Evolutionary conservation across 2,329 filamentous ascomycete genomes (phyloP).

Genomic region (Fusarium praegraminearum): DNA sequence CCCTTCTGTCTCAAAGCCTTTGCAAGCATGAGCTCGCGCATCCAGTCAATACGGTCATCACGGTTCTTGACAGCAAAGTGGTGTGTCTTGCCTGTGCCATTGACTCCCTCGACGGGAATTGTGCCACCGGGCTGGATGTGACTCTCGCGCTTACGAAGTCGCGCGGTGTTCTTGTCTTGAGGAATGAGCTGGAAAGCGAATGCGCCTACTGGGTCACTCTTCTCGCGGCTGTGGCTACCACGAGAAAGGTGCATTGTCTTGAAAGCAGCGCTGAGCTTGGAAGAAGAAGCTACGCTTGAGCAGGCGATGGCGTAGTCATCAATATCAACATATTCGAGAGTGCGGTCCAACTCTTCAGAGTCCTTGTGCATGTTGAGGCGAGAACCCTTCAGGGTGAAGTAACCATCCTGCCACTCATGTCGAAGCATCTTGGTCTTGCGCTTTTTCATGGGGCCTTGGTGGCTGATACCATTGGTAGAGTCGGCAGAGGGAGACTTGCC

Average conservation of each 20-base stretch:
- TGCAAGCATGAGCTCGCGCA: slow-evolving; percentile 91
- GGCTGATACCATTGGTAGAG: slow-evolving; percentile 68
- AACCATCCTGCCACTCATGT: slow-evolving; percentile 93
- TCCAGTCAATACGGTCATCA: slow-evolving; percentile 97
- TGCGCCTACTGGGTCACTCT: slow-evolving; percentile 71
- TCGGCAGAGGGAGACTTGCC: slow-evolving; percentile 48
- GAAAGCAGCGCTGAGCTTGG: slow-evolving; percentile 88
- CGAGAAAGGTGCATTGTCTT: slow-evolving; percentile 78
- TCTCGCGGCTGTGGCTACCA: slow-evolving; percentile 60
- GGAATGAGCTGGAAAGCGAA: slow-evolving; percentile 91
- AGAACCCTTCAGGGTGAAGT: slow-evolving; percentile 85
- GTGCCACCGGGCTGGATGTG: slow-evolving; percentile 52
- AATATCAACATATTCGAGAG: slow-evolving; percentile 85
- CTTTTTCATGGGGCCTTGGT: slow-evolving; percentile 94
- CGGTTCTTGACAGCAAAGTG: slow-evolving; percentile 91
- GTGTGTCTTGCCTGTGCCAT: slow-evolving; percentile 83
- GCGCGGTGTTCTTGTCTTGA: slow-evolving; percentile 67
- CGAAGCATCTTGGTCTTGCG: slow-evolving; percentile 89
- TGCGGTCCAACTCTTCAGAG: slow-evolving; percentile 61
- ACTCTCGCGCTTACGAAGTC: slow-evolving; percentile 67
- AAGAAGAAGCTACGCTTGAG: slow-evolving; percentile 78
- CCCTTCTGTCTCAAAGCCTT: slow-evolving; percentile 88
- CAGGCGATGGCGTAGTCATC: slow-evolving; percentile 91
- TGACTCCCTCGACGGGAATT: slow-evolving; percentile 60
- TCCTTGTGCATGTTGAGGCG: slow-evolving; percentile 82